Evolutionary conservation across 176 grass and related monocot genomes (phyloP), one percentile per base, ranked within the genome.

Genomic region (Triticum monococcum): DNA sequence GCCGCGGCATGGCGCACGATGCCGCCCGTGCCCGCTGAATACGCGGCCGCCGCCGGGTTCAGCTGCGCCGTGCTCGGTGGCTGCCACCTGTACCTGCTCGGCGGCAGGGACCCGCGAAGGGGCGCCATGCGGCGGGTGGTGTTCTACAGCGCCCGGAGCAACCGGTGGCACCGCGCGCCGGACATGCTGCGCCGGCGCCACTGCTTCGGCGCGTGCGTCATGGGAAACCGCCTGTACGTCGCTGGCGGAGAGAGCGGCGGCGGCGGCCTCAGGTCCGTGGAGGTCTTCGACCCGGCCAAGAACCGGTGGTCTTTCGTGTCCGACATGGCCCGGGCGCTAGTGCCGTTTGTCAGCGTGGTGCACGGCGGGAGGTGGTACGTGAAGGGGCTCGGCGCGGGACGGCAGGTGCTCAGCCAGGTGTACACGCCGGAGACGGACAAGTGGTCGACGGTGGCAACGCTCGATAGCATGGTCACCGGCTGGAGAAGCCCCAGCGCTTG

Each of bases 71-170:
- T 90, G 28, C 85, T 97, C 14, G 90, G 95, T 18, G 92, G 92
- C 23, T 93, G 95, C 40, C 89, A 94, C 86, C 60, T 97, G 13
- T 93, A 93, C 87, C 79, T 97, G 10, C 72, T 97, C 9, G 92
- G 92, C 28, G 92, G 95, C 40, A 57, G 63, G 65, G 90, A 88
- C 59, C 82, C 79, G 24, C 40, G 64, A 25, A 75, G 87, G 22
- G 84, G 91, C 4, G 86, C 89, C 30, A 88, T 91, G 92, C 84
- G 92, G 14, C 88, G 92, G 32, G 87, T 97, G 50, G 90, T 97
- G 87, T 97, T 93, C 69, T 97, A 93, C 89, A 95, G 90, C 62
- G 91, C 92, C 2, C 80, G 92, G 31, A 97, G 87, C 48, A 95
- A 90, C 83, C 85, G 88, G 65, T 97, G 95, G 92, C 95, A 97